These are phyloP conservation scores for Scutellospora calospora DNA, from an alignment of 371 early-diverging fungal species.

Conservation along the genomic window DNA sequence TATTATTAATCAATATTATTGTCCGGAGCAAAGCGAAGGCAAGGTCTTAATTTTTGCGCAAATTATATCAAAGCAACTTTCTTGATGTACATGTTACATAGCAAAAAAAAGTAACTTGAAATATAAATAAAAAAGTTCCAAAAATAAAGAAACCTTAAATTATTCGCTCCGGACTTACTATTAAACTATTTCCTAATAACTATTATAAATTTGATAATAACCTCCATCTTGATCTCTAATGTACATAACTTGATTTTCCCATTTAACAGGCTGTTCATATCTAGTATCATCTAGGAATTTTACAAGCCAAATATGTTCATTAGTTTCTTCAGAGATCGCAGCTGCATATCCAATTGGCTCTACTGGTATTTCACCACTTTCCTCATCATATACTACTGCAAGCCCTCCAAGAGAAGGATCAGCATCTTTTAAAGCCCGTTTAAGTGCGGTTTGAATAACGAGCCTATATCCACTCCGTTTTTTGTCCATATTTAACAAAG, in stretches of 20 bases:
- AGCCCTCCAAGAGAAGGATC: conserved; percentile 80
- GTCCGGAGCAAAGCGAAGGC: too few species aligned
- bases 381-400: conserved; percentile 69
- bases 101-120: too few species aligned
- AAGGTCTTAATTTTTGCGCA: too few species aligned
- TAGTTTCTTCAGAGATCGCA: conserved; percentile 84
- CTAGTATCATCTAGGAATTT: conserved; percentile 81
- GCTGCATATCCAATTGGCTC: conserved; percentile 93
- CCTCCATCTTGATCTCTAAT: conserved; percentile 76
- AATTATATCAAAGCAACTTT: too few species aligned
- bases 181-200: too few species aligned
- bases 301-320: conserved; percentile 88
- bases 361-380: conserved; percentile 91
- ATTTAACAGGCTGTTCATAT: conserved; percentile 80
- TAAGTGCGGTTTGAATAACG: conserved; percentile 83
- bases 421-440: conserved; percentile 73
- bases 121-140: too few species aligned
- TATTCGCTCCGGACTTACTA: too few species aligned
- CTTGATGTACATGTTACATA: too few species aligned
- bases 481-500: conserved; percentile 84
- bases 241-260: conserved; percentile 81
- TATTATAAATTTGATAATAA: conserved; percentile 41
- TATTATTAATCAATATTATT: too few species aligned
- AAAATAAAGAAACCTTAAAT: too few species aligned
- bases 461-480: conserved; percentile 81